phyloP scores from a whole-genome alignment of 2,329 filamentous ascomycete species.

The Incumbomyces lentus region DNA sequence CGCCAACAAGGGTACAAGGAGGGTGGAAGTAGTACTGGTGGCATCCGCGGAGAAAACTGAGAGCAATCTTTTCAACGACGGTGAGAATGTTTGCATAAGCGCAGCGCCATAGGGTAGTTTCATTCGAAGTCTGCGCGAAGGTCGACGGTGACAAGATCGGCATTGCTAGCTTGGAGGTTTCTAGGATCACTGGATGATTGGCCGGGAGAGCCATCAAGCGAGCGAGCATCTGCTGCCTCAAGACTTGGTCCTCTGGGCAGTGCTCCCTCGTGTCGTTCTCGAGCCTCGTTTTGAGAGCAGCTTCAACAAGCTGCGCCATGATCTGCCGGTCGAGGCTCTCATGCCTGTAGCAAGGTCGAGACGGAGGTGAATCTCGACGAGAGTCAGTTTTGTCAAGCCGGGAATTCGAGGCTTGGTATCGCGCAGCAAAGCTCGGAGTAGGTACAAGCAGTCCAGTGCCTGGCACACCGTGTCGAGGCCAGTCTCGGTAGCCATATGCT shows the following conservation, averaged over 20 bases:
- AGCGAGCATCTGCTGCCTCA: background rate
- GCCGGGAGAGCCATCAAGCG: background rate
- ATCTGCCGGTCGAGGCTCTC: background rate
- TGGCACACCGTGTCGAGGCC: background rate
- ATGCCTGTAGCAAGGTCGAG: background rate
- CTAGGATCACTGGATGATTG: background rate
- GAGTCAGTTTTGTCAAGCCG: too few relatives aligned
- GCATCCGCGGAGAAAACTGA: background rate
- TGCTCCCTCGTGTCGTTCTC: background rate
- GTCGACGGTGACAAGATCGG: background rate
- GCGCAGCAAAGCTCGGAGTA: too few relatives aligned
- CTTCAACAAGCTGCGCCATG: background rate
- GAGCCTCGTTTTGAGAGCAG: background rate
- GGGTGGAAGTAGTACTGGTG: background rate
- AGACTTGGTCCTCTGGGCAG: background rate
- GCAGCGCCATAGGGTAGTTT: background rate
- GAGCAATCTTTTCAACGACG: background rate
- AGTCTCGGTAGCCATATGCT: background rate
- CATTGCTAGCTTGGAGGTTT: background rate
- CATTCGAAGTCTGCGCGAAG: too few relatives aligned
- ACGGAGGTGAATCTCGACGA: background rate
- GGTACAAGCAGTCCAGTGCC: too few relatives aligned
- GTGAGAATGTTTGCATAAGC: constrained; percentile 2
- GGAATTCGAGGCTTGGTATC: too few relatives aligned
- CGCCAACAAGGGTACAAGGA: background rate